These are phyloP conservation scores for Fusarium sp. DNA, from an alignment of 2,329 filamentous ascomycete species.

Conservation along the genomic window DNA sequence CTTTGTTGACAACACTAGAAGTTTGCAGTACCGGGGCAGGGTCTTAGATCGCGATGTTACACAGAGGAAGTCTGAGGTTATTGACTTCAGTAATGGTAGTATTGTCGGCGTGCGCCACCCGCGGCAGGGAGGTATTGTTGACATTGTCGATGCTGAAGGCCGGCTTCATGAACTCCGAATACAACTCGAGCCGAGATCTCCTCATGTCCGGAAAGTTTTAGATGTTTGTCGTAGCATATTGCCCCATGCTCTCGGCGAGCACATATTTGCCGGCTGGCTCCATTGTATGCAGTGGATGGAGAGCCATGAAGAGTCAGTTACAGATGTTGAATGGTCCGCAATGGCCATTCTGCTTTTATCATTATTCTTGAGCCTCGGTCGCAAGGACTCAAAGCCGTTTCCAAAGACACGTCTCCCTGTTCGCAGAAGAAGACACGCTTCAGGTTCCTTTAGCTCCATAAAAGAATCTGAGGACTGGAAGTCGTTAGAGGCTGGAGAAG, in stretches of 20 bases:
- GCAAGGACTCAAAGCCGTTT: slow-evolving; percentile 46
- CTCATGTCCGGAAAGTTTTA: slow-evolving; percentile 71
- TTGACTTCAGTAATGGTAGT: slow-evolving; percentile 61
- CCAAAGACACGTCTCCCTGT: slow-evolving; percentile 47
- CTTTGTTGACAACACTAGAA: slow-evolving; percentile 69
- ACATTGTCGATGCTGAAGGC: slow-evolving; percentile 72
- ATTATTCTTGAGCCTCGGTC: slow-evolving; percentile 71
- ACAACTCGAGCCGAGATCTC: slow-evolving; percentile 72
- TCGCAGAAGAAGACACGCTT: slow-evolving; percentile 51
- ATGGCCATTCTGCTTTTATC: slow-evolving; percentile 73
- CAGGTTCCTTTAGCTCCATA: slow-evolving; percentile 54
- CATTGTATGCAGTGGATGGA: slow-evolving; percentile 78
- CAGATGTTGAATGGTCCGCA: slow-evolving; percentile 76
- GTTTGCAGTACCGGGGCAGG: slow-evolving; percentile 67
- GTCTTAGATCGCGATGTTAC: slow-evolving; percentile 65
- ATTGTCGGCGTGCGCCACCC: slow-evolving; percentile 69
- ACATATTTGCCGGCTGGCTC: slow-evolving; percentile 77
- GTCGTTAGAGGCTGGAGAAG: slow-evolving; percentile 60
- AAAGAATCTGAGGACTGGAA: slow-evolving; percentile 61
- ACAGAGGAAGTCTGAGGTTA: slow-evolving; percentile 59
- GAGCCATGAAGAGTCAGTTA: slow-evolving; percentile 58
- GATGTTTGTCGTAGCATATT: slow-evolving; percentile 73
- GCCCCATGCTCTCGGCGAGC: slow-evolving; percentile 69
- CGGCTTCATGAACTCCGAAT: slow-evolving; percentile 75
- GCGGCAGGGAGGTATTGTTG: slow-evolving; percentile 70